A percentile compares a stretch with the other conserved stretches of the same genome.
Conservation (phyloP, 805 yeast genomes). For the Yarrowia bubula region DNA sequence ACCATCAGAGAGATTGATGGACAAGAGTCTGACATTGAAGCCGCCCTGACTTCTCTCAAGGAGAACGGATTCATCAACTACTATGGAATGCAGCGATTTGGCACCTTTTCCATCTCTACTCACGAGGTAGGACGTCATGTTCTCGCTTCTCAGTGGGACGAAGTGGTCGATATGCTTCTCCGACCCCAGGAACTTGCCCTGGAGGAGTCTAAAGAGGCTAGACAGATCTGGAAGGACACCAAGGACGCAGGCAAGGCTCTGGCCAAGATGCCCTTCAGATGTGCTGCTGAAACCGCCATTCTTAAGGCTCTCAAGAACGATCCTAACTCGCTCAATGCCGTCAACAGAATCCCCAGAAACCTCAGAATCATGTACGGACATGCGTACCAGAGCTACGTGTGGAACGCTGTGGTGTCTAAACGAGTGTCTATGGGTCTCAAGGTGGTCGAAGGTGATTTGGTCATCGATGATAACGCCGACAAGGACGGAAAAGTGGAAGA, state of each 20-base stretch:
- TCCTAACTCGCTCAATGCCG: conserved; percentile 64
- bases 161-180: conserved; percentile 73
- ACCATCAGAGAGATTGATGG: conserved; percentile 71
- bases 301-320: conserved; percentile 57
- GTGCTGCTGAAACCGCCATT: conserved; percentile 79
- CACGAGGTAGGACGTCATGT: conserved; percentile 78
- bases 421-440: conserved; percentile 70
- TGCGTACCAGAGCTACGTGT: conserved; percentile 93
- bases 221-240: conserved; percentile 77
- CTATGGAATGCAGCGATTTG: conserved; percentile 98
- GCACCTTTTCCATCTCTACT: conserved; percentile 90
- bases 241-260: conserved; percentile 64
- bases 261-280: conserved; percentile 78
- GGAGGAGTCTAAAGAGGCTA: conserved; percentile 80
- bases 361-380: conserved; percentile 93
- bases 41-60: conserved; percentile 57
- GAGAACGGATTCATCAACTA: conserved; percentile 84
- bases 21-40: conserved; percentile 42
- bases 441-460: conserved; percentile 80
- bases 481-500: conserved; percentile 44
- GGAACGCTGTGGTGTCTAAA: conserved; percentile 84
- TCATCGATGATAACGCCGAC: conserved; percentile 44
- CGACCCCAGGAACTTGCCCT: conserved; percentile 81
- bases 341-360: conserved; percentile 88
- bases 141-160: conserved; percentile 71